Conservation (phyloP, 163 green algal species). For the Trebouxia gelatinosa region DNA sequence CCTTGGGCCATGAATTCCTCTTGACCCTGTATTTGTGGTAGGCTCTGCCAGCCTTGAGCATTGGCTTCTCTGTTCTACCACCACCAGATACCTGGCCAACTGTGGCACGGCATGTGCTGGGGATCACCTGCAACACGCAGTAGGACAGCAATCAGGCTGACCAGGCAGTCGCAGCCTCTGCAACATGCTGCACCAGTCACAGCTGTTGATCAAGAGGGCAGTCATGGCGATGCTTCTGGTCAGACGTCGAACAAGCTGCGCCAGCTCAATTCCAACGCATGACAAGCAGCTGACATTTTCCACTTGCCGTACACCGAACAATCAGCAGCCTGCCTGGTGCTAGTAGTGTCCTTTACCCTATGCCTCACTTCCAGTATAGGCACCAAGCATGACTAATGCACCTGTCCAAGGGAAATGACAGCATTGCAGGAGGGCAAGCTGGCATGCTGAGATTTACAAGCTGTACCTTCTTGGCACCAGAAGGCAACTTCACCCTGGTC, state of each 20-base stretch:
- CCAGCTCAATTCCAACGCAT: too few relatives aligned
- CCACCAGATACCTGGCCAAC: constrained; percentile 96
- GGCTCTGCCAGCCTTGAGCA: constrained; percentile 96
- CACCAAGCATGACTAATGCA: too few relatives aligned
- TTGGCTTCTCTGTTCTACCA: constrained; percentile 99
- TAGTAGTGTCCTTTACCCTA: too few relatives aligned
- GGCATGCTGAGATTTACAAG: not conserved
- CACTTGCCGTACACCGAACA: too few relatives aligned
- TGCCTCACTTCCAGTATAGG: too few relatives aligned
- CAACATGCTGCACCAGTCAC: not conserved
- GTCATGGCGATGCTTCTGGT: too few relatives aligned
- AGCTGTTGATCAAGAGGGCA: not conserved
- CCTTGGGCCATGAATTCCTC: constrained; percentile 97
- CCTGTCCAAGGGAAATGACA: too few relatives aligned
- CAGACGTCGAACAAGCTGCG: too few relatives aligned
- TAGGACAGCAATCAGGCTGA: not conserved
- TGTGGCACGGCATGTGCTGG: constrained; percentile 88
- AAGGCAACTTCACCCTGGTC: constrained; percentile 98
- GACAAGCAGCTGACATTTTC: too few relatives aligned
- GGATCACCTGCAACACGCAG: constrained; percentile 80
- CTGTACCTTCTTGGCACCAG: constrained; percentile 91
- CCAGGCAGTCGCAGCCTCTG: not conserved
- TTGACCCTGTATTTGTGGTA: constrained; percentile 99
- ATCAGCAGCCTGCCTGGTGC: too few relatives aligned
- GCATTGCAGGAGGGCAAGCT: too few relatives aligned